Base-by-base conservation (phyloP, 768 basidiomycete species). In the Roridomyces roridus region DNA sequence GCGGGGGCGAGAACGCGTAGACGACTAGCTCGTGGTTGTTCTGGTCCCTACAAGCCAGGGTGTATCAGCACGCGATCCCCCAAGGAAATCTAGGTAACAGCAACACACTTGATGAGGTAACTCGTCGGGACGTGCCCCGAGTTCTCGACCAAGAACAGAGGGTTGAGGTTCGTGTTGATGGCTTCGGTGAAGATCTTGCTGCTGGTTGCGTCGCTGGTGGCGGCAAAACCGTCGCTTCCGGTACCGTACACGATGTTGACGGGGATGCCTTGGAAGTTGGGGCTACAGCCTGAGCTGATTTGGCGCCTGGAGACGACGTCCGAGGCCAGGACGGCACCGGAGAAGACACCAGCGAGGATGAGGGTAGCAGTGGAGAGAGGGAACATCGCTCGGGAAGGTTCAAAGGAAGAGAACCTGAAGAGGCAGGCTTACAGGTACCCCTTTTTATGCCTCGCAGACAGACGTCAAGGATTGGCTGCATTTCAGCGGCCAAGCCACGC, bases 301-400 rank as follows among this genome's bases (percentile, higher is more conserved):
- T 59, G 57, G 8, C 57, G 50, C 7, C n/a, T n/a, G 57, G 37
- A 24, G 55, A 23, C 47, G 37, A 80, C 64, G 5, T 78, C 63
- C n/a, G n/a, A n/a, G n/a, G n/a, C n/a, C n/a, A n/a, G n/a, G n/a
- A n/a, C n/a, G n/a, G n/a, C n/a, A n/a, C n/a, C n/a, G n/a, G n/a
- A n/a, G 20, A 65, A 59, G 42, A 71, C 67, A 40, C 77, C 68
- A 57, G 79, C 80, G 7, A 57, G 60, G 25, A 71, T 70, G 10
- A 68, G 65, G 24, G 2, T 25, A 4, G 43, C 35, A 15, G 25
- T 11, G 3, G 44, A 43, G 44, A 53, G 12, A 24, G 28, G n/a
- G n/a, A n/a, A n/a, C n/a, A n/a, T n/a, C n/a, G n/a, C n/a, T n/a
- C n/a, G n/a, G n/a, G n/a, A n/a, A n/a, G n/a, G n/a, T n/a, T n/a